Percentiles rank a stretch among this genome's conserved stretches.
These are phyloP conservation scores for Aulographum hederae DNA, from an alignment of 2,329 filamentous ascomycete genomes.

Conservation along the genomic window DNA sequence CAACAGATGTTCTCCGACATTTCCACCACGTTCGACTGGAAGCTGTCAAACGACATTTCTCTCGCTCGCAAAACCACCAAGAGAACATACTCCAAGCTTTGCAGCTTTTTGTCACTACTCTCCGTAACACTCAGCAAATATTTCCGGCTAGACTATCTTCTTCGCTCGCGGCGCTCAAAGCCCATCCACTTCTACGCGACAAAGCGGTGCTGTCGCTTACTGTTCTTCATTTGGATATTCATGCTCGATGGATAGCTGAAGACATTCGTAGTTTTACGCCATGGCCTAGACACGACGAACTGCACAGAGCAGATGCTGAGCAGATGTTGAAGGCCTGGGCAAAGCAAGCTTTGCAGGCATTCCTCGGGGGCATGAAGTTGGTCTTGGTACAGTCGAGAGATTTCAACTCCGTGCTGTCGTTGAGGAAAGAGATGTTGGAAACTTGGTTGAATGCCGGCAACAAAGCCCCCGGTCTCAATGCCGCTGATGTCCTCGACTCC, in stretches of 20 bases:
- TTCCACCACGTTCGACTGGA: conserved; percentile 58
- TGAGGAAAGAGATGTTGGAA: conserved; percentile 53
- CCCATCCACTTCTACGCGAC: conserved; percentile 54
- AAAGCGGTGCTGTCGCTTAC: conserved; percentile 44
- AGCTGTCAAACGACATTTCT: conserved; percentile 32
- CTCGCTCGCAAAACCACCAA: not conserved
- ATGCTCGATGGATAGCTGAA: conserved; percentile 62
- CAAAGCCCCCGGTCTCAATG: conserved; percentile 46
- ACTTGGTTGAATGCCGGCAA: conserved; percentile 52
- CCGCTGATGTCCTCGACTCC: conserved; percentile 47
- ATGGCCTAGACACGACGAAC: conserved; percentile 67
- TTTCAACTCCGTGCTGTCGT: conserved; percentile 48
- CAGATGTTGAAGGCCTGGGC: conserved; percentile 21
- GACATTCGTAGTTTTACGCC: conserved; percentile 75
- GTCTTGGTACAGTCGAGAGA: conserved; percentile 42
- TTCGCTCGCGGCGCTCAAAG: conserved; percentile 49
- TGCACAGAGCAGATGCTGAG: conserved; percentile 21
- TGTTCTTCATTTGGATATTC: conserved; percentile 58
- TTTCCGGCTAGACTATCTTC: conserved; percentile 56
- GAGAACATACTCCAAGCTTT: conserved; percentile 41
- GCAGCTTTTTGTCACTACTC: conserved; percentile 55
- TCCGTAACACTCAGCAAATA: conserved; percentile 59
- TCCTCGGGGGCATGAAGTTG: conserved; percentile 27
- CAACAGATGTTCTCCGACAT: conserved; percentile 59
- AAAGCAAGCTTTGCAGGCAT: conserved; percentile 17